A percentile compares a stretch with the other conserved stretches of the same genome.
Evolutionary conservation across 2,329 filamentous ascomycete genomes (phyloP).

Genomic region (Trichophyton mentagrophytes): DNA sequence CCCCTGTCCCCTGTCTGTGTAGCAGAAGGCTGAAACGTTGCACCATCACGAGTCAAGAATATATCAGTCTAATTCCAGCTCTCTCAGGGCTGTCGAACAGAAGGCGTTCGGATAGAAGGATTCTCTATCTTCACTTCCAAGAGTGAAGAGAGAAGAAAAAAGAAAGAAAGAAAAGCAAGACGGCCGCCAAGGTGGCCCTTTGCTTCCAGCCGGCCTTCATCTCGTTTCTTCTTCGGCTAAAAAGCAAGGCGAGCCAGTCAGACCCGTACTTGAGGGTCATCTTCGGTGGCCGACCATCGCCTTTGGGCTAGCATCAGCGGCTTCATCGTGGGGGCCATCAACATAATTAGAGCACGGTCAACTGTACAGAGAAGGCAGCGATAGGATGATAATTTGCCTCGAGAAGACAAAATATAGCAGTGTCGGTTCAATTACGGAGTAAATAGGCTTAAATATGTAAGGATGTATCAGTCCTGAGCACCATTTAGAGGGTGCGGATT

Average conservation of each 20-base stretch:
- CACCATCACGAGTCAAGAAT: background rate
- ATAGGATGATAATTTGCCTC: too few relatives aligned
- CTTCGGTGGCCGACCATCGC: too few relatives aligned
- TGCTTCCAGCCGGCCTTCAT: background rate
- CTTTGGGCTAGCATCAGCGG: too few relatives aligned
- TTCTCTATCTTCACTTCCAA: background rate
- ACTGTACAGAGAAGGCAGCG: too few relatives aligned
- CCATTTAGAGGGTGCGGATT: too few relatives aligned
- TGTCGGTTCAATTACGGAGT: too few relatives aligned
- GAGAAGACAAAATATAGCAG: too few relatives aligned
- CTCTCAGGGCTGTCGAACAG: background rate
- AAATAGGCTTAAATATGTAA: too few relatives aligned
- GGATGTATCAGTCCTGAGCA: too few relatives aligned
- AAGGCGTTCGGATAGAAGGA: background rate
- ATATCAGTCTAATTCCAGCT: background rate
- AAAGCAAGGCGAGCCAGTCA: background rate
- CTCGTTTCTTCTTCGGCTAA: conserved; percentile 1
- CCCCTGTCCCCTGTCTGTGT: background rate
- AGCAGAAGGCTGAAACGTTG: background rate
- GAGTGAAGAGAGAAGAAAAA: background rate
- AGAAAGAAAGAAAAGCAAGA: background rate
- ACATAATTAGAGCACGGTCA: too few relatives aligned
- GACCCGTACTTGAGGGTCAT: background rate
- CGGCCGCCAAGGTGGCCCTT: background rate
- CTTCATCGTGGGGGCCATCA: too few relatives aligned